phyloP scores from a whole-genome alignment of 2,329 filamentous ascomycete species.

The Bertia moriformis region DNA sequence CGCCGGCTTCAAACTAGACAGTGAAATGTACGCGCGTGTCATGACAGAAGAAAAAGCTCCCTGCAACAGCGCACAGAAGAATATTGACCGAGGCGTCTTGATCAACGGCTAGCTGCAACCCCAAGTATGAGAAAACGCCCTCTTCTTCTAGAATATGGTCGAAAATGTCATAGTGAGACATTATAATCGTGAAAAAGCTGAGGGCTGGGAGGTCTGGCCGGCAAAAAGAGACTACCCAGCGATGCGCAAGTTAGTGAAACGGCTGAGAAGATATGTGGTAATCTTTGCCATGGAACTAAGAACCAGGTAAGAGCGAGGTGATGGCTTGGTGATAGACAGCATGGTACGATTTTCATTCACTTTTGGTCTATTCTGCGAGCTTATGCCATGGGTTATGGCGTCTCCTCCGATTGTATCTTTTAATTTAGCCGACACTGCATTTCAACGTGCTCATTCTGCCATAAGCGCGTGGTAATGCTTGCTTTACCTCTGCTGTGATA shows the following conservation, averaged over 20 bases:
- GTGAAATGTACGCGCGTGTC: neutral
- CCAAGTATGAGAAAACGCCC: neutral
- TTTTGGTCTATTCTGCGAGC: too few relatives aligned
- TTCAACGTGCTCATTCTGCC: too few relatives aligned
- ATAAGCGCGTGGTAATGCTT: too few relatives aligned
- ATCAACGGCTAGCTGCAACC: constrained; percentile 2
- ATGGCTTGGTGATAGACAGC: neutral
- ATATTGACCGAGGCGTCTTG: constrained; percentile 1
- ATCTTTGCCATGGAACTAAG: neutral
- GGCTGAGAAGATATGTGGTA: neutral
- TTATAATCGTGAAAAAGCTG: neutral
- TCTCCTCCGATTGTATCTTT: too few relatives aligned
- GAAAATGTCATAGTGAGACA: neutral
- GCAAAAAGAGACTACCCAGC: neutral
- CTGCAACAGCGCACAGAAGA: constrained; percentile 2
- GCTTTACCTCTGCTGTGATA: too few relatives aligned
- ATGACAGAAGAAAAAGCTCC: neutral
- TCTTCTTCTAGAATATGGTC: constrained; percentile 2
- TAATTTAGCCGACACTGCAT: too few relatives aligned
- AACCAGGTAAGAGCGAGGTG: neutral
- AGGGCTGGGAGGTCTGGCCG: constrained; percentile 1
- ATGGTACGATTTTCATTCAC: neutral
- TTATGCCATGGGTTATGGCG: too few relatives aligned
- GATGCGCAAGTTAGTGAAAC: neutral
- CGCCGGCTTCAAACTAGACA: constrained; percentile 1